Evolutionary conservation across 345 rosid genomes (phyloP), one percentile per base, ranked within the genome.

Genomic region (Punica granatum): DNA sequence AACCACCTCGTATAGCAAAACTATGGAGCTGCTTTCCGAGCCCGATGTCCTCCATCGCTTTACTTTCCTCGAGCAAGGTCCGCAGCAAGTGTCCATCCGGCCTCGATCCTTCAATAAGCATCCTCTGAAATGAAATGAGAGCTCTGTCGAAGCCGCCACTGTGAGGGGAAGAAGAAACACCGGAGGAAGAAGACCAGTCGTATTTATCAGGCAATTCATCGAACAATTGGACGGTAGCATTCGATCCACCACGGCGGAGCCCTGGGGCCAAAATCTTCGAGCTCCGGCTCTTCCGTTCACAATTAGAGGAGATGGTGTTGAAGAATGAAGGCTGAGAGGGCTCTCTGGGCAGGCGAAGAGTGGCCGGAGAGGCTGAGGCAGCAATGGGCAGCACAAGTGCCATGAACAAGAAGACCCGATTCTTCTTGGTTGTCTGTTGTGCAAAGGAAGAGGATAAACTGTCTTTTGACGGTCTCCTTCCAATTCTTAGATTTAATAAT

Each of bases 111-210:
- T 51, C 58, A 51, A 23, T 21, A 8, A 51, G 28, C 28, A 51
- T 51, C 58, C 23, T 51, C 58, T 51, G 28, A 23, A 51, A 51
- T 2, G 58, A 51, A 51, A 51, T 1, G 7, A 51, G 1, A 0
- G 28, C 30, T 10, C 30, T 28, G 23, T 23, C 12, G 21, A 23
- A 51, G 30, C 58, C 13, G 13, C 26, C 23, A 51, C n/a, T n/a
- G n/a, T n/a, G n/a, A n/a, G n/a, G n/a, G n/a, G 58, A 51, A 51
- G 58, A 51, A 51, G 58, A n/a, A 23, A 23, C 26, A 51, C 58
- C 7, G 58, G 54, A 48, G 54, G 54, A 48, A 48, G 54, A 48
- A 19, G 54, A 21, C 7, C 19, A 25, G 25, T 5, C 58, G 58
- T n/a, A 51, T 30, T 51, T 51, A 14, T n/a, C 58, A 51, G 58